Base-by-base conservation (phyloP, 208 protist species). In the Acanthamoeba lenticulata region DNA sequence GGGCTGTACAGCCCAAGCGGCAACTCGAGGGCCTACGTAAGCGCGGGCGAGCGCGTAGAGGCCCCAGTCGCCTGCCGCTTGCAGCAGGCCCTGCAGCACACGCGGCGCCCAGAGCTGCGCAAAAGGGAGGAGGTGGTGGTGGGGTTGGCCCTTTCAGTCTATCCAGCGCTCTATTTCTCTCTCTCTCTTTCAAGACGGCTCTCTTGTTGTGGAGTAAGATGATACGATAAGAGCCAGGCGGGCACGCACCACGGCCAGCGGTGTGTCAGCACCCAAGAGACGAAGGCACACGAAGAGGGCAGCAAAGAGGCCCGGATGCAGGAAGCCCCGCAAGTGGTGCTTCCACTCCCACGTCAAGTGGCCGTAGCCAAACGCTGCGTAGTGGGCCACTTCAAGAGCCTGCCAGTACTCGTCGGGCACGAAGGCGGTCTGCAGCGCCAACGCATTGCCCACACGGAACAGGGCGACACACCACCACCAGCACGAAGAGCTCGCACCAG, bases 371-470 rank as follows among this genome's bases (percentile, higher is more conserved):
- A 97, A 97, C 9, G 97, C 95, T 9, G 77, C 9, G 40, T 91
- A 57, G 65, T 97, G 96, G 11, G 96, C 96, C 38, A 96, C 94
- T n/a, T 97, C 96, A 42, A 97, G 44, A 34, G 47, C 57, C 94
- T 97, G 96, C 96, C 96, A 97, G 85, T 97, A 97, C 49, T 97
- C 96, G 83, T 97, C 96, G 4, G 96, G 95, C 45, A 95, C 93
- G 69, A 96, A 96, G 34, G 44, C 79, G 15, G 96, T 97, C n/a
- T 74, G 89, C 9, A 97, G 44, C 21, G 91, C 7, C 13, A 95
- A 52, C 13, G 94, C 86, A 86, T 95, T 95, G 29, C 24, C 24
- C 36, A 90, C 29, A 11, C 94, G 60, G n/a, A 62, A 90, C 44
- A 5, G 27, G 15, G n/a, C 4, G 19, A 86, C 77, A 2, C 83